phyloP scores from a whole-genome alignment of 2,329 filamentous ascomycete species.

The Fusarium keratoplasticum region DNA sequence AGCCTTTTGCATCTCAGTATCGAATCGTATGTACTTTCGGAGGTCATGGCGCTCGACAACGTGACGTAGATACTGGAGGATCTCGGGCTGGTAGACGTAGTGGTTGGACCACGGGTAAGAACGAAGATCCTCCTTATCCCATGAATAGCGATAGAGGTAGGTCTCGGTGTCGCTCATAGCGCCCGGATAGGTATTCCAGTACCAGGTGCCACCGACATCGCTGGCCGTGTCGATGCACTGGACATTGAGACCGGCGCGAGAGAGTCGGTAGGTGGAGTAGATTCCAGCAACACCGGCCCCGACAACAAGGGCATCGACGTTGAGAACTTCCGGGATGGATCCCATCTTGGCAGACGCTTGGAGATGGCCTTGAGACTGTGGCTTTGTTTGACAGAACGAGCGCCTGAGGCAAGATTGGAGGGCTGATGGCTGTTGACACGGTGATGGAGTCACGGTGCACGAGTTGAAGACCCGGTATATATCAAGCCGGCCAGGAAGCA shows the following conservation, averaged over 20 bases:
- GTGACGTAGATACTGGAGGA: constrained; percentile 19
- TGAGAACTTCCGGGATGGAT: constrained; percentile 1
- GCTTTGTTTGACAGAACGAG: neutral
- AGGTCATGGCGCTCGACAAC: constrained; percentile 14
- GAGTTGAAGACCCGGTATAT: neutral
- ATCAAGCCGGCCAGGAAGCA: neutral
- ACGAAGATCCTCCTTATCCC: constrained; percentile 21
- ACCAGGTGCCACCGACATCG: constrained; percentile 22
- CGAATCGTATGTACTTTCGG: constrained; percentile 52
- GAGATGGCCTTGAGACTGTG: neutral
- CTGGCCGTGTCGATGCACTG: constrained; percentile 12
- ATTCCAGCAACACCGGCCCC: constrained; percentile 18
- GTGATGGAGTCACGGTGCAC: neutral
- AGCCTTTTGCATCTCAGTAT: constrained; percentile 50
- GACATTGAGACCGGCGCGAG: neutral
- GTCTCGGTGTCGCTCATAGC: constrained; percentile 26
- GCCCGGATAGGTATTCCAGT: constrained; percentile 23
- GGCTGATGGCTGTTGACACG: neutral
- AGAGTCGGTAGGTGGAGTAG: constrained; percentile 11
- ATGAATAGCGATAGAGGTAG: constrained; percentile 23
- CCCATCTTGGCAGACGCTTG: neutral
- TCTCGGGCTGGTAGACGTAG: constrained; percentile 25
- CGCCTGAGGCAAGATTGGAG: neutral
- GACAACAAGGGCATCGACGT: constrained; percentile 18
- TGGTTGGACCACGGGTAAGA: constrained; percentile 18